Base-by-base conservation (phyloP, 2,329 filamentous ascomycete species). In the Waltergamsia citrina region DNA sequence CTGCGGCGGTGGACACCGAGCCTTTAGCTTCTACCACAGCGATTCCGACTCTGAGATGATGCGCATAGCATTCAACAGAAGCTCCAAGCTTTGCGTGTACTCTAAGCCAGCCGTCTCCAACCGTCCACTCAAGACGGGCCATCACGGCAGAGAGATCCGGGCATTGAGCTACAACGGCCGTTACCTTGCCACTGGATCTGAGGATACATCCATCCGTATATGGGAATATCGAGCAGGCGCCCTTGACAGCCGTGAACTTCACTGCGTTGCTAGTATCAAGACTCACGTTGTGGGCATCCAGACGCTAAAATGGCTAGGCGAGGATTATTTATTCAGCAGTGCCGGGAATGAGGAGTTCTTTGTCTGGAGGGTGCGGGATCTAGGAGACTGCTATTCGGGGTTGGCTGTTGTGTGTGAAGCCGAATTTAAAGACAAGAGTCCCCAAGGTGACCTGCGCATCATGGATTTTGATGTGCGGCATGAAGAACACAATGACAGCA, bases 271-370 rank as follows among this genome's bases (percentile, higher is more conserved):
- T 8, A 76, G 80, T 0, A 56, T 94, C 15, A 80, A 85, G 43
- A 75, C 74, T 35, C 92, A 98, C 51, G 81, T 77, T 2, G 81
- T 86, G 0, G 92, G 90, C 1, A 74, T 96, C 7, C 90, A 95
- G 53, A 71, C 79, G 40, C 62, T 94, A 1, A 71, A 71, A 39
- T 96, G 86, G 85, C 36, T 82, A 2, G 69, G 74, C 30, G 73
- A 80, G 3, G 54, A 64, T 2, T 82, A 81, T 45, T 71, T 98
- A 3, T 83, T 96, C 52, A 94, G 85, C 43, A 88, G 85, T 47
- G 86, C 76, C 6, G 92, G 88, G 0, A 80, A 78, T 40, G 90
- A 95, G 53, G 90, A 98, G 55, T 81, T 96, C 42, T 90, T 81
- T 46, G 71, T 88, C 9, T 98, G 92, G 90, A 70, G 74, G 26